Base-by-base conservation (phyloP, 441 rosid species). In the Macaranga tanarius region DNA sequence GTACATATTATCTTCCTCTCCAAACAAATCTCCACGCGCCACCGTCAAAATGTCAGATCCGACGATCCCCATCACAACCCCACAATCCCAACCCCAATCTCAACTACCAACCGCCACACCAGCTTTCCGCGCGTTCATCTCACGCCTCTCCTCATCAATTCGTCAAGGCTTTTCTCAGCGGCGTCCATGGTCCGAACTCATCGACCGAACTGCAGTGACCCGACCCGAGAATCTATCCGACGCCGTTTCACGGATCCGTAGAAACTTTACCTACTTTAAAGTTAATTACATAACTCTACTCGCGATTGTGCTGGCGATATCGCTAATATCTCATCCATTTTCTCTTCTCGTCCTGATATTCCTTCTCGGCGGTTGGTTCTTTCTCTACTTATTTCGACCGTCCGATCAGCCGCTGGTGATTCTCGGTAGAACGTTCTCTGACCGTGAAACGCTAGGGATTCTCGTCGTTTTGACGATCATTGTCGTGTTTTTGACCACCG, bases 401-500 rank as follows among this genome's bases (percentile, higher is more conserved):
- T 86, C 93, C 9, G 92, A 88, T 78, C 89, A 88, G 75, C 89
- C 93, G 50, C 74, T 88, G 16, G 81, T 83, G 6, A 19, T 88
- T 38, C 64, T 84, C 12, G 87, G 90, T 69, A 89, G 93, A 40
- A 77, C 87, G 13, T 87, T 90, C 62, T 87, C 93, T 0, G 92
- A 90, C 26, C 89, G 90, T 7, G 96, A 90, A 38, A 88, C 90
- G 63, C 88, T 90, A 7, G 93, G 86, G 10, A 60, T 67, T 8
- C 69, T 88, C 71, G 86, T 90, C 1, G 47, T 87, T 9, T 20
- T 79, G 78, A 90, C 93, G 0, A 65, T 87, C 15, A 77, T 88
- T n/a, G 91, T 90, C 17, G 88, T 90, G 31, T 88, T 90, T 50
- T 75, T 90, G 79, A 90, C 96, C 59, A 87, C 88, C 77, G 91